Conservation (phyloP, 225 moss, liverwort and hornwort species). For the Rhytidiadelphus loreus region DNA sequence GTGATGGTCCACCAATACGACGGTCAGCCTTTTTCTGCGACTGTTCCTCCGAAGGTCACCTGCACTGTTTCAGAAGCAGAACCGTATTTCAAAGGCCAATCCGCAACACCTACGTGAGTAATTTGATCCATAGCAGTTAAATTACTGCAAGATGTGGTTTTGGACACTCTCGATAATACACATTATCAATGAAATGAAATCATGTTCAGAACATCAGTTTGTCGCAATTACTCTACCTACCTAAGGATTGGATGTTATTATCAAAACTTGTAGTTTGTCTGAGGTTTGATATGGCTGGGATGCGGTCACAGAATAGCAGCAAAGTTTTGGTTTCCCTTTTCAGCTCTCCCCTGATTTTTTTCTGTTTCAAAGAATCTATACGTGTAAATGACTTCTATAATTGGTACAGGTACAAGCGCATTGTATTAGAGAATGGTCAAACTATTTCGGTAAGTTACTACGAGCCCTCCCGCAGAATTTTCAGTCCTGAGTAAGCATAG, state of each 20-base stretch:
- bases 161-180: neutral
- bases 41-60: slow-evolving; percentile 75
- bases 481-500: neutral
- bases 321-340: neutral
- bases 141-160: neutral
- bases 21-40: slow-evolving; percentile 79
- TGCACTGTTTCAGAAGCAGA: slow-evolving; percentile 90
- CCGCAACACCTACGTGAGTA: slow-evolving; percentile 91
- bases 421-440: slow-evolving; percentile 77
- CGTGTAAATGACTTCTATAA: neutral
- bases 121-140: neutral
- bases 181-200: neutral
- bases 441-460: slow-evolving; percentile 43
- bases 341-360: neutral
- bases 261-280: neutral
- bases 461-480: neutral
- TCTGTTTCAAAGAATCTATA: neutral
- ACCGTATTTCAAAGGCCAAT: slow-evolving; percentile 93
- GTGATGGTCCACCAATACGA: slow-evolving; percentile 90
- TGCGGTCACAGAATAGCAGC: neutral
- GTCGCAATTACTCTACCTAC: neutral
- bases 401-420: slow-evolving; percentile 63
- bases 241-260: neutral
- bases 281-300: neutral
- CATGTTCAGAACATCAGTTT: neutral